phyloP scores from a whole-genome alignment of 352 stramenopile species.

The Phytophthora sp. region DNA sequence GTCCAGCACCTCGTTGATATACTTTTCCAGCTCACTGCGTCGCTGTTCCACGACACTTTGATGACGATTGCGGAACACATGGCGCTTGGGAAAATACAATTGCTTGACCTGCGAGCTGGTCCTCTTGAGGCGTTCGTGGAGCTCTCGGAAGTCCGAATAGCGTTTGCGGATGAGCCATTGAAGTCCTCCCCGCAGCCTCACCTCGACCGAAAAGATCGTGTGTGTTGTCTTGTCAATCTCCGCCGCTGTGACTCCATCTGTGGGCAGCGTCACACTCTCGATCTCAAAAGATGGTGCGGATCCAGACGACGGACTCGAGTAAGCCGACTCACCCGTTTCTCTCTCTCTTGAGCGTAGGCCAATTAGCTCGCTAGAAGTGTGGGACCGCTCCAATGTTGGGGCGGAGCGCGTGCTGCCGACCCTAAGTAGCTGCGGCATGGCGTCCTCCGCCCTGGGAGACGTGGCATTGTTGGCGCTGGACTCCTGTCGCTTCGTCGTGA shows the following conservation, averaged over 20 bases:
- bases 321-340: slow-evolving; percentile 53
- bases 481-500: slow-evolving; percentile 45
- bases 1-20: slow-evolving; percentile 88
- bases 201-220: slow-evolving; percentile 83
- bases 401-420: slow-evolving; percentile 34
- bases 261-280: slow-evolving; percentile 76
- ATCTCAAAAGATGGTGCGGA: slow-evolving; percentile 83
- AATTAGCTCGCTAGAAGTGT: slow-evolving; percentile 77
- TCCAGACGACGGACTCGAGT: slow-evolving; percentile 42
- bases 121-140: slow-evolving; percentile 84
- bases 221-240: slow-evolving; percentile 87
- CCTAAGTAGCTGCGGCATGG: slow-evolving; percentile 17
- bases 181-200: slow-evolving; percentile 78
- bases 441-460: slow-evolving; percentile 19
- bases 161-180: slow-evolving; percentile 91
- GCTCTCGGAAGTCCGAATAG: slow-evolving; percentile 89
- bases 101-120: slow-evolving; percentile 81
- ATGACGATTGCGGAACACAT: slow-evolving; percentile 86
- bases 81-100: slow-evolving; percentile 85
- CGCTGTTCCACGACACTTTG: slow-evolving; percentile 88
- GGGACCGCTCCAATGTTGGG: slow-evolving; percentile 68
- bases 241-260: slow-evolving; percentile 69
- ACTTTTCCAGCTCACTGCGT: slow-evolving; percentile 85
- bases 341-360: slow-evolving; percentile 58
- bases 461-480: background rate